These are phyloP conservation scores for Zygotorulaspora florentina DNA, from an alignment of 805 yeast species.

Conservation along the genomic window DNA sequence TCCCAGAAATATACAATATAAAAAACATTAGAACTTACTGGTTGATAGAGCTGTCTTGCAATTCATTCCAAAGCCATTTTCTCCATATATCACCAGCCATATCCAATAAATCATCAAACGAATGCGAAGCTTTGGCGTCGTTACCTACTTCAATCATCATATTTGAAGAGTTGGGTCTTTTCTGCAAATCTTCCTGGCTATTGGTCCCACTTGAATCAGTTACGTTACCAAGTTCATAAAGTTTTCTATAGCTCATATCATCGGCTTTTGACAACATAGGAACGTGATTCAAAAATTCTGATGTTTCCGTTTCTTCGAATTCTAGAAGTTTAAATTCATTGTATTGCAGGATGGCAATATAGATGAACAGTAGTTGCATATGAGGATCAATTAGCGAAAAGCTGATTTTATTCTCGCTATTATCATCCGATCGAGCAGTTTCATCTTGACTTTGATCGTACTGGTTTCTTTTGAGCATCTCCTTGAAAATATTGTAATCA, in stretches of 20 bases:
- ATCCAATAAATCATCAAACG: slow-evolving; percentile 65
- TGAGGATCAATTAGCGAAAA: slow-evolving; percentile 63
- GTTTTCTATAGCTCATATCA: slow-evolving; percentile 29
- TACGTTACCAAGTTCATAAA: slow-evolving; percentile 14
- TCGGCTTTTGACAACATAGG: slow-evolving; percentile 35
- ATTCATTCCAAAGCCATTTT: slow-evolving; percentile 66
- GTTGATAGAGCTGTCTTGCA: slow-evolving; percentile 39
- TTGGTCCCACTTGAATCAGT: slow-evolving; percentile 3
- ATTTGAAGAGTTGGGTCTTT: slow-evolving; percentile 16
- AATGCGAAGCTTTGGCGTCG: slow-evolving; percentile 46
- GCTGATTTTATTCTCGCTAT: slow-evolving; percentile 17
- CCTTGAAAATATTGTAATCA: slow-evolving; percentile 31
- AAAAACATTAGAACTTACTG: slow-evolving; percentile 4
- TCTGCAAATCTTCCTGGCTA: slow-evolving; percentile 14
- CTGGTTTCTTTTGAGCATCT: slow-evolving; percentile 26
- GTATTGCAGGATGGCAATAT: slow-evolving; percentile 74
- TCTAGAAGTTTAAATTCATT: slow-evolving; percentile 75
- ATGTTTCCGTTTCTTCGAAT: slow-evolving; percentile 84
- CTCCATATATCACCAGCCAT: slow-evolving; percentile 90
- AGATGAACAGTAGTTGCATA: slow-evolving; percentile 67
- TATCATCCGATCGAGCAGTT: slow-evolving; percentile 1
- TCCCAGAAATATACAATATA: neutral
- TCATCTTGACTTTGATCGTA: slow-evolving; percentile 16
- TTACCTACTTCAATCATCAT: slow-evolving; percentile 35
- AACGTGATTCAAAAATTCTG: slow-evolving; percentile 63